Evolutionary conservation across 1,284 basidiomycete species (phyloP), one percentile per base, ranked within the genome.

Genomic region (Taiwanofungus camphoratus): DNA sequence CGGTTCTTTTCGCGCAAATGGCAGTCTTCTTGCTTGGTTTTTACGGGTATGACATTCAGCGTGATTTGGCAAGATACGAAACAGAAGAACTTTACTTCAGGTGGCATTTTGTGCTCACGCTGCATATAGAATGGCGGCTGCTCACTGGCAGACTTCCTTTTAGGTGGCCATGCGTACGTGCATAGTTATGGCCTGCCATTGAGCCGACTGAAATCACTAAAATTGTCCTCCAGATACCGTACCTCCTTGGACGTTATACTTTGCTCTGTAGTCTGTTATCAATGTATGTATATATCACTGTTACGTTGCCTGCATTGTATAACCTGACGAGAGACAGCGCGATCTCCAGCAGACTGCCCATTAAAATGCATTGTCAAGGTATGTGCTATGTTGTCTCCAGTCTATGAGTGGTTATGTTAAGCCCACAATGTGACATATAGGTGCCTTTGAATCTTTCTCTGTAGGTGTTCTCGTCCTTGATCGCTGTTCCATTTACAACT

Each of bases 261-360:
- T 41, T 37, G 15, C 43, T 51, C 11, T n/a, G 29, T 15, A 35
- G 36, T 8, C 39, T 51, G 3, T 41, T 51, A 4, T 51, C 48
- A 22, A 44, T 51, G 49, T 46, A 29, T 34, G 49, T 45, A 3
- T n/a, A n/a, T n/a, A n/a, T n/a, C n/a, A n/a, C n/a, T n/a, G n/a
- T n/a, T n/a, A n/a, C n/a, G n/a, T n/a, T n/a, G n/a, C n/a, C n/a
- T n/a, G n/a, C n/a, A n/a, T n/a, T n/a, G n/a, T n/a, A n/a, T n/a
- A n/a, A n/a, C n/a, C n/a, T n/a, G n/a, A n/a, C n/a, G n/a, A n/a
- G n/a, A n/a, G n/a, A n/a, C n/a, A n/a, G n/a, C n/a, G n/a, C n/a
- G n/a, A n/a, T n/a, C n/a, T n/a, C n/a, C n/a, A n/a, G n/a, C n/a
- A n/a, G n/a, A n/a, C n/a, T n/a, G n/a, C n/a, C n/a, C n/a, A n/a